Evolutionary conservation across 495 filamentous ascomycete genomes (phyloP), one percentile per base, ranked within the genome.

Genomic region (Tuber melanosporum): DNA sequence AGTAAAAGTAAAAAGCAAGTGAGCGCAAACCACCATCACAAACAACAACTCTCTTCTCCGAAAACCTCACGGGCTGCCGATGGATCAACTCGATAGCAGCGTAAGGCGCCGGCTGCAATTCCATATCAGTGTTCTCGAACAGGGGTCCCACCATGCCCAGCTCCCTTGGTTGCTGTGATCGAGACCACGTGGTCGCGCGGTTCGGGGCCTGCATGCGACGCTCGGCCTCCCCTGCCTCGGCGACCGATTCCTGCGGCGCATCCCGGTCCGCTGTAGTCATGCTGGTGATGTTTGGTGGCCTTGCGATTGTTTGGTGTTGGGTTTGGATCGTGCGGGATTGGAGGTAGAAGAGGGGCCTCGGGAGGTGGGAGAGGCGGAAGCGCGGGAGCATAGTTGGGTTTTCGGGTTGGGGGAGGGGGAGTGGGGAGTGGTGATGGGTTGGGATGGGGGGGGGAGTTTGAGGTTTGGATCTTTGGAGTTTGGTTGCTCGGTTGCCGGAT

Each of bases 61-160:
- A 92, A 94, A 95, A 99, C 83, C 91, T 89, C 47, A 99, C 95
- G 12, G 94, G 95, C 85, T 98, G 92, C 85, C 92, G 91, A 87
- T 99, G 95, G 82, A 99, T 96, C 84, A 99, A 89, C 76, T 96
- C 92, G 78, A 98, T 98, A 72, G 95, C 95, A 26, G 95, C 91
- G 79, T 89, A 88, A 10, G 95, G 93, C 84, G 90, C 90, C 26
- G 95, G 95, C 94, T 99, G 95, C 81, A 89, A 86, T 82, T 91
- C 90, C 87, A 97, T 92, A 79, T 94, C 92, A 22, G 93, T 98
- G 89, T 98, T 95, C 88, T 99, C 95, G 82, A 99, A 99, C 78
- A 95, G 88, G 78, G 95, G 95, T 47, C 95, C 95, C 22, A 88
- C 87, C 95, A 99, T 99, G 26, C 92, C 95, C 85, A 88, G 83